These are phyloP conservation scores for Gracilariopsis chorda DNA, from an alignment of 23 red algal species.

Conservation along the genomic window DNA sequence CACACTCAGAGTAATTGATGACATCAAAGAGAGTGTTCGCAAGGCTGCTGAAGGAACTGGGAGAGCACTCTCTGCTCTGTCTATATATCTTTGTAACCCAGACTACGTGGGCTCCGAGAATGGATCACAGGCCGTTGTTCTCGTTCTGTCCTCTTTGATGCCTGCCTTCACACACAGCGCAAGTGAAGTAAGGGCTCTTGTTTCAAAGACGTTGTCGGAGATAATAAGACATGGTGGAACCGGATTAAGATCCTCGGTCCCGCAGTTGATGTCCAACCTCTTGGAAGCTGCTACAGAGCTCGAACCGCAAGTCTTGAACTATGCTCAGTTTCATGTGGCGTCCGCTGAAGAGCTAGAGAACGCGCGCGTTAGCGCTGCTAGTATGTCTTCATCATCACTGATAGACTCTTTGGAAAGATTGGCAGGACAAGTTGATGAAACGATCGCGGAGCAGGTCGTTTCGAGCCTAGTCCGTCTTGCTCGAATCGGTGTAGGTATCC, in stretches of 20 bases:
- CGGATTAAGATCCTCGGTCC: conserved; percentile 20
- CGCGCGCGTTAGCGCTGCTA: conserved; percentile 39
- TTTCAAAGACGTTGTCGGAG: conserved; percentile 43
- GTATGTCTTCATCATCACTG: conserved; percentile 50
- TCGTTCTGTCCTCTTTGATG: conserved; percentile 49
- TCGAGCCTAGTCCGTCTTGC: conserved; percentile 31
- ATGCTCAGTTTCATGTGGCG: conserved; percentile 63
- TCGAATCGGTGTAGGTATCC: conserved; percentile 66
- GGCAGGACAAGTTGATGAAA: conserved; percentile 47
- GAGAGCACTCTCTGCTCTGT: conserved; percentile 53
- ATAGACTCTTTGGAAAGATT: conserved; percentile 66
- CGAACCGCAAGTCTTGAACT: conserved; percentile 59
- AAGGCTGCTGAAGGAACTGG: conserved; percentile 51
- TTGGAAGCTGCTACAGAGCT: conserved; percentile 67
- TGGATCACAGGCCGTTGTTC: conserved; percentile 31
- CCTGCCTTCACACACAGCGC: conserved; percentile 58
- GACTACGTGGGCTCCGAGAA: conserved; percentile 19
- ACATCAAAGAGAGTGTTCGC: conserved; percentile 76
- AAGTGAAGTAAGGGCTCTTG: conserved; percentile 42
- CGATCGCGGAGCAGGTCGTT: conserved; percentile 40
- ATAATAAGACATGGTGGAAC: conserved; percentile 48
- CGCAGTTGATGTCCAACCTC: conserved; percentile 26
- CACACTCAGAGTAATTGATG: conserved; percentile 55
- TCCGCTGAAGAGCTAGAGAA: conserved; percentile 52
- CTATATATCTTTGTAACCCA: conserved; percentile 62